Conservation (phyloP, 2,329 filamentous ascomycete genomes). For the Annulohypoxylon truncatum region DNA sequence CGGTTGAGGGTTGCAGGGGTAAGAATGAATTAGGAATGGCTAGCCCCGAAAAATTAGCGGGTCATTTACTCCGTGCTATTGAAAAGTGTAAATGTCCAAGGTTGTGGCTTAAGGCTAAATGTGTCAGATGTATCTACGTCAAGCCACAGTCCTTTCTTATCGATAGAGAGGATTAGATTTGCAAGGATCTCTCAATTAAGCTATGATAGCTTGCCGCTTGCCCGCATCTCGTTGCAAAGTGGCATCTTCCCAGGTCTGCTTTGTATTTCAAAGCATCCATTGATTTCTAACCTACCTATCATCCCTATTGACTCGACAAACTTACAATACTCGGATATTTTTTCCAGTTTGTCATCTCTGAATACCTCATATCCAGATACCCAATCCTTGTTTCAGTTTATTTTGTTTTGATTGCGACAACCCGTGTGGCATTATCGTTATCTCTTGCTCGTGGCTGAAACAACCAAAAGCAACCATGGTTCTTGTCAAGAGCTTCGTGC, state of each 20-base stretch:
- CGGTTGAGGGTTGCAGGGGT: conserved; percentile 40
- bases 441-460: conserved; percentile 18
- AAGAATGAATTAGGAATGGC: not conserved
- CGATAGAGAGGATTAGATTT: conserved; percentile 30
- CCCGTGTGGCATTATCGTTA: conserved; percentile 13
- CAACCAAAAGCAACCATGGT: conserved; percentile 55
- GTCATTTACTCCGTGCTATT: not conserved
- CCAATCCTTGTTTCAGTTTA: conserved; percentile 6
- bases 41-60: conserved; percentile 30
- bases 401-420: conserved; percentile 1
- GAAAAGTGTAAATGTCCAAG: not conserved
- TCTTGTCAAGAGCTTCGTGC: conserved; percentile 69
- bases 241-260: conserved; percentile 48
- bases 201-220: conserved; percentile 24
- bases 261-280: conserved; percentile 53
- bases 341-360: not conserved
- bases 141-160: conserved; percentile 21
- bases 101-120: conserved; percentile 1
- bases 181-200: conserved; percentile 10
- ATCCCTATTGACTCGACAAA: conserved; percentile 26
- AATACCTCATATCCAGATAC: conserved; percentile 1
- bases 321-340: conserved; percentile 4
- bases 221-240: conserved; percentile 49
- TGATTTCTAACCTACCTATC: conserved; percentile 21
- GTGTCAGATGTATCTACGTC: not conserved